A percentile compares a stretch with the other conserved stretches of the same genome.
Conservation (phyloP, 2,329 filamentous ascomycete genomes). For the Penicillium sp. region DNA sequence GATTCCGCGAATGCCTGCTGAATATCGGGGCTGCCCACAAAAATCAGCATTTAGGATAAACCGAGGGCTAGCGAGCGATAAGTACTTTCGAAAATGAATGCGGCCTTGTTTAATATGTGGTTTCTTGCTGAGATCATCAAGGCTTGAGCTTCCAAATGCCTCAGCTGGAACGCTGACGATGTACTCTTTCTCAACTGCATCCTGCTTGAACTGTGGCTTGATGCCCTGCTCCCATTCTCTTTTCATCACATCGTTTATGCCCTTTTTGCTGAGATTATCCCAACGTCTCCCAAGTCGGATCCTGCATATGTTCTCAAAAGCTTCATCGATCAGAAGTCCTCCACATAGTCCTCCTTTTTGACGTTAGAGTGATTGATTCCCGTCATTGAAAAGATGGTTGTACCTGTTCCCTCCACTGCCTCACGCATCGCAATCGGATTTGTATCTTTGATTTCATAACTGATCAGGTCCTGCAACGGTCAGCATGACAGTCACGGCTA, state of each 20-base stretch:
- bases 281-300: constrained; percentile 8
- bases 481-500: not conserved
- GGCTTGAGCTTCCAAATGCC: constrained; percentile 8
- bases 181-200: not conserved
- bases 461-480: constrained; percentile 9
- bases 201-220: constrained; percentile 10
- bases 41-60: not conserved
- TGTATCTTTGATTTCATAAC: constrained; percentile 5
- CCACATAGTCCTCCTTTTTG: constrained; percentile 5
- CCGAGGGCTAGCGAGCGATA: not conserved
- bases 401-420: constrained; percentile 14
- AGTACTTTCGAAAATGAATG: constrained; percentile 9
- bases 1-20: constrained; percentile 7
- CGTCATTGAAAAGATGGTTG: too few species aligned
- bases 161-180: constrained; percentile 7
- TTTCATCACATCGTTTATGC: constrained; percentile 8
- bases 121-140: constrained; percentile 7
- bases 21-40: constrained; percentile 2
- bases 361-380: not conserved
- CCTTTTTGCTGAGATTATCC: constrained; percentile 13
- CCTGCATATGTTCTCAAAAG: constrained; percentile 13
- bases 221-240: constrained; percentile 12
- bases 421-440: constrained; percentile 11
- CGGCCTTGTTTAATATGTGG: constrained; percentile 6
- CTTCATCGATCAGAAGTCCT: constrained; percentile 12